phyloP scores from a whole-genome alignment of 441 rosid species.

The Aleurites moluccanus region DNA sequence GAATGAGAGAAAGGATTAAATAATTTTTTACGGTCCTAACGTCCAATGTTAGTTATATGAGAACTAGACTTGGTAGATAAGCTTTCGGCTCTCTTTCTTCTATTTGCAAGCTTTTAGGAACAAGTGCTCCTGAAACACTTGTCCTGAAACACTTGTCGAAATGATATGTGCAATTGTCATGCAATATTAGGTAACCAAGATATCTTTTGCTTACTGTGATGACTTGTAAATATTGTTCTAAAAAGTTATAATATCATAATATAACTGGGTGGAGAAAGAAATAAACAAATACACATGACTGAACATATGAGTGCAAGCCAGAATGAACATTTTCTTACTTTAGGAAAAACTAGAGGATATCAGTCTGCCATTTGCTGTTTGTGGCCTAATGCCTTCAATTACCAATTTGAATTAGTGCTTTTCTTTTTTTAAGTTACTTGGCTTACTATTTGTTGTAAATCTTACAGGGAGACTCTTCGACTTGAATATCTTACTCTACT shows the following conservation, averaged over 20 bases:
- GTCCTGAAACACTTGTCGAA: background rate
- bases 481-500: slow-evolving; percentile 72
- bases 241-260: background rate
- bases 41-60: no score
- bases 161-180: background rate
- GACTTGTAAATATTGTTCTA: background rate
- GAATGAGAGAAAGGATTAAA: background rate
- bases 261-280: background rate
- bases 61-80: background rate
- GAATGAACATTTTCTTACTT: background rate
- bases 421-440: slow-evolving; percentile 16
- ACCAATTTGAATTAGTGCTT: background rate
- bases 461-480: slow-evolving; percentile 73
- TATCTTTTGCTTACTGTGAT: background rate
- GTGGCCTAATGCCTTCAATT: background rate
- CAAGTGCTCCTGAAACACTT: background rate
- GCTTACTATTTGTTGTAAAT: slow-evolving; percentile 22
- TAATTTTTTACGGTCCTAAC: background rate
- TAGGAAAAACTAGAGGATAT: background rate
- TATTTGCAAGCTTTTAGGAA: background rate
- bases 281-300: background rate
- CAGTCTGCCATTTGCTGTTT: background rate
- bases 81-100: background rate
- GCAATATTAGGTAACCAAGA: background rate
- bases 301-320: background rate